These are phyloP conservation scores for Chlorella sp. DNA, from an alignment of 139 green algal genomes.

Conservation along the genomic window DNA sequence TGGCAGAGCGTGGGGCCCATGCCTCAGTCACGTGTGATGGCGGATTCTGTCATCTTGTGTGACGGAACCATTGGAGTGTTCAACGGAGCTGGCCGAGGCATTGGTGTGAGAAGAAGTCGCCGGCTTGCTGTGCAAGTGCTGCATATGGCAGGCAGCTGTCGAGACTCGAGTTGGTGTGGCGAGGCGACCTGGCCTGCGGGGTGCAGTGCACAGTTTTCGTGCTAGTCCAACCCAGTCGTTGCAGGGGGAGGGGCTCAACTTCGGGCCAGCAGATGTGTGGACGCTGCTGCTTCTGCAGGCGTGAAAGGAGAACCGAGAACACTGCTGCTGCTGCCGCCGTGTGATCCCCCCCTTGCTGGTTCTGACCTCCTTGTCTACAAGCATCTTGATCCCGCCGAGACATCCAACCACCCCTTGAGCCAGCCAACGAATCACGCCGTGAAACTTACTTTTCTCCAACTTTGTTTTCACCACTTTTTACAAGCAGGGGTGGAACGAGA, in stretches of 20 bases:
- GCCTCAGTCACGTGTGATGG: conserved; percentile 2
- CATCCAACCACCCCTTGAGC: too few relatives aligned
- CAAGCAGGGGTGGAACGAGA: conserved; percentile 10
- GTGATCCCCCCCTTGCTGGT: too few relatives aligned
- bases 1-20: conserved; percentile 2
- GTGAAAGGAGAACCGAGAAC: too few relatives aligned
- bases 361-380: too few relatives aligned
- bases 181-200: background rate
- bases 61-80: background rate
- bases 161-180: background rate
- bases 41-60: background rate
- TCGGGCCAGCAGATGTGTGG: too few relatives aligned
- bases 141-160: background rate
- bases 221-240: background rate
- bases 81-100: background rate
- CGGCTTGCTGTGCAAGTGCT: background rate
- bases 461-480: too few relatives aligned
- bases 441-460: too few relatives aligned
- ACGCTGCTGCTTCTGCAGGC: too few relatives aligned
- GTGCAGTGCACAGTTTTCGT: background rate
- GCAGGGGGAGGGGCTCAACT: too few relatives aligned
- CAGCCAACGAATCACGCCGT: too few relatives aligned
- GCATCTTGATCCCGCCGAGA: too few relatives aligned
- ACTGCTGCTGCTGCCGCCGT: too few relatives aligned
- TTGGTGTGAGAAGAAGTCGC: background rate